A percentile compares a stretch with the other conserved stretches of the same genome.
phyloP scores from a whole-genome alignment of 805 yeast genomes.

The Metschnikowia corniflorae region DNA sequence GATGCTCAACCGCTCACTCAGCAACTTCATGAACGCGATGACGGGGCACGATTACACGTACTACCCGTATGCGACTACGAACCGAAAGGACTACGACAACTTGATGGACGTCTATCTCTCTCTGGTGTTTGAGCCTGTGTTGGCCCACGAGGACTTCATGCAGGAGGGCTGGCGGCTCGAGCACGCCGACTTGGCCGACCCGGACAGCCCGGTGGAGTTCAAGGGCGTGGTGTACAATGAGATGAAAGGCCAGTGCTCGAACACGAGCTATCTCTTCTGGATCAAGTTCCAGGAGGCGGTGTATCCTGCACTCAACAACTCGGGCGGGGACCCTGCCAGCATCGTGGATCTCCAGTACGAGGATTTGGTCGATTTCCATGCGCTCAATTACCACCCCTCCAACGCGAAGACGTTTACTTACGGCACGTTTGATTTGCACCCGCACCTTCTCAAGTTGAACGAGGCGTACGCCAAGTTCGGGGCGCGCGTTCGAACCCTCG shows the following conservation, averaged over 20 bases:
- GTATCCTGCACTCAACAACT: slow-evolving; percentile 80
- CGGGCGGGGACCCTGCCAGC: slow-evolving; percentile 89
- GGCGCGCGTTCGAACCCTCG: slow-evolving; percentile 30
- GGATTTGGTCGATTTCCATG: slow-evolving; percentile 76
- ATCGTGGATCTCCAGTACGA: slow-evolving; percentile 74
- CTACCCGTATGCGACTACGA: slow-evolving; percentile 95
- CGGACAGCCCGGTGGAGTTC: slow-evolving; percentile 58
- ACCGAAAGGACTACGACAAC: slow-evolving; percentile 72
- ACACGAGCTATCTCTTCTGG: slow-evolving; percentile 81
- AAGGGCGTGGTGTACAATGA: slow-evolving; percentile 98
- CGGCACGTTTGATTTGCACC: slow-evolving; percentile 67
- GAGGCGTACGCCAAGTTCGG: slow-evolving; percentile 53
- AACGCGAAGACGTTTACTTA: slow-evolving; percentile 85
- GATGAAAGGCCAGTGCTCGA: slow-evolving; percentile 96
- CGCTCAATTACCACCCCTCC: slow-evolving; percentile 78
- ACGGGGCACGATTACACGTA: slow-evolving; percentile 96
- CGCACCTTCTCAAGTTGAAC: slow-evolving; percentile 57
- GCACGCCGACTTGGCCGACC: slow-evolving; percentile 57
- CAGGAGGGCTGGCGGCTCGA: slow-evolving; percentile 99
- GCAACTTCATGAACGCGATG: slow-evolving; percentile 98
- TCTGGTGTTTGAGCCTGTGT: slow-evolving; percentile 77
- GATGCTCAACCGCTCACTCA: slow-evolving; percentile 90
- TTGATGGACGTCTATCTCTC: slow-evolving; percentile 85
- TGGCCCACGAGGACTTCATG: slow-evolving; percentile 74
- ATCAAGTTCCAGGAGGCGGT: slow-evolving; percentile 77